phyloP scores from a whole-genome alignment of 2,329 filamentous ascomycete genomes.

The Hortaea werneckii region DNA sequence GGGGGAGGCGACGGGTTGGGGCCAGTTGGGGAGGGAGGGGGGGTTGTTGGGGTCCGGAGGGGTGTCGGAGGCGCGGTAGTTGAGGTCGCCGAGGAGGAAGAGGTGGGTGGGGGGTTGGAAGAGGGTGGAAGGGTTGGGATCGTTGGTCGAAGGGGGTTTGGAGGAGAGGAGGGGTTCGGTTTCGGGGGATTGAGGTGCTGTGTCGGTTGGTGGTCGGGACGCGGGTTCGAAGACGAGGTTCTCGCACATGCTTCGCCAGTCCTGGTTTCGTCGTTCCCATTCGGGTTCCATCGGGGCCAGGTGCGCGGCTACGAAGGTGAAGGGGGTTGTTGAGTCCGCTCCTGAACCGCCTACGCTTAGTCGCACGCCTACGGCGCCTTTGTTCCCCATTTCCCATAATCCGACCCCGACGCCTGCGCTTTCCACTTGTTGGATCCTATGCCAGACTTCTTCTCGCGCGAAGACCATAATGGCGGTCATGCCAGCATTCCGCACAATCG shows the following conservation, averaged over 20 bases:
- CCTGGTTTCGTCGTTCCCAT: conserved; percentile 64
- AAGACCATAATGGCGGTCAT: conserved; percentile 89
- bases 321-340: conserved; percentile 27
- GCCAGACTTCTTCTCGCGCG: conserved; percentile 49
- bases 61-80: conserved; percentile 74
- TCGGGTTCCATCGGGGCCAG: conserved; percentile 80
- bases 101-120: conserved; percentile 68
- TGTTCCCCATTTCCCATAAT: conserved; percentile 82
- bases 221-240: conserved; percentile 57
- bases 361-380: conserved; percentile 77
- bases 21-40: conserved; percentile 51
- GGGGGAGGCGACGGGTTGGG: conserved; percentile 49
- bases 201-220: neutral
- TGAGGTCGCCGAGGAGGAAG: conserved; percentile 85
- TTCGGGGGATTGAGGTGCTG: neutral
- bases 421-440: conserved; percentile 55
- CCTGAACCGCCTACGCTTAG: conserved; percentile 43
- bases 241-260: conserved; percentile 78
- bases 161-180: conserved; percentile 25
- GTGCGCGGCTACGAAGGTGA: conserved; percentile 84
- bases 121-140: conserved; percentile 35
- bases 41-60: conserved; percentile 54
- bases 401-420: conserved; percentile 80
- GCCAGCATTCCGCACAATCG: conserved; percentile 66
- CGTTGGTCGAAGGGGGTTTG: too few species aligned